Conservation (phyloP, 163 green algal genomes). For the Scenedesmus sp. region DNA sequence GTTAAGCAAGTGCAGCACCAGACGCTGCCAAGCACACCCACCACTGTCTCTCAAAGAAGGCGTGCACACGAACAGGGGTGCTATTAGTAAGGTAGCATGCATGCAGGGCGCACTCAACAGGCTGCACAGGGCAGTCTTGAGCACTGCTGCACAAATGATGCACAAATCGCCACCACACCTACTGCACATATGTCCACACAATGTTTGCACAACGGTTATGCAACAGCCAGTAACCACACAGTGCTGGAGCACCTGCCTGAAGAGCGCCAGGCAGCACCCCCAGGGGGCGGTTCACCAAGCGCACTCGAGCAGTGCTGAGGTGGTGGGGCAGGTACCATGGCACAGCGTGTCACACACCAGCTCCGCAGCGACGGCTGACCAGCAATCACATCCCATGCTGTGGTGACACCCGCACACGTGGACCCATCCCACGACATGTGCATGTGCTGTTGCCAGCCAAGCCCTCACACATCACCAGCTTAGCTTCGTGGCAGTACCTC, state of each 20-base stretch:
- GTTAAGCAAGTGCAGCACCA: background rate
- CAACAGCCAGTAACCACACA: background rate
- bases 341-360: background rate
- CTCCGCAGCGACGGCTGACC: background rate
- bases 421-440: background rate
- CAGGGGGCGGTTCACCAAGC: background rate
- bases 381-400: background rate
- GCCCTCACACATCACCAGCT: background rate
- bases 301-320: background rate
- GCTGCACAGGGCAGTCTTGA: background rate
- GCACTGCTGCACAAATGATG: slow-evolving; percentile 12
- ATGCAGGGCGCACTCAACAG: background rate
- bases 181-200: background rate
- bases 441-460: background rate
- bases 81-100: background rate
- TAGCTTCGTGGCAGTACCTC: background rate
- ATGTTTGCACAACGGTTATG: background rate
- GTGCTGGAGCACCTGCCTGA: background rate
- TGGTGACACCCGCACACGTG: background rate
- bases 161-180: background rate
- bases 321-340: background rate
- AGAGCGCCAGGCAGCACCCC: background rate
- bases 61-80: background rate
- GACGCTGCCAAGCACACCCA: background rate
- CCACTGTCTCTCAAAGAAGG: background rate